These are phyloP conservation scores for Tolypocladium ophioglossoides DNA, from an alignment of 2,329 filamentous ascomycete genomes.

Conservation along the genomic window DNA sequence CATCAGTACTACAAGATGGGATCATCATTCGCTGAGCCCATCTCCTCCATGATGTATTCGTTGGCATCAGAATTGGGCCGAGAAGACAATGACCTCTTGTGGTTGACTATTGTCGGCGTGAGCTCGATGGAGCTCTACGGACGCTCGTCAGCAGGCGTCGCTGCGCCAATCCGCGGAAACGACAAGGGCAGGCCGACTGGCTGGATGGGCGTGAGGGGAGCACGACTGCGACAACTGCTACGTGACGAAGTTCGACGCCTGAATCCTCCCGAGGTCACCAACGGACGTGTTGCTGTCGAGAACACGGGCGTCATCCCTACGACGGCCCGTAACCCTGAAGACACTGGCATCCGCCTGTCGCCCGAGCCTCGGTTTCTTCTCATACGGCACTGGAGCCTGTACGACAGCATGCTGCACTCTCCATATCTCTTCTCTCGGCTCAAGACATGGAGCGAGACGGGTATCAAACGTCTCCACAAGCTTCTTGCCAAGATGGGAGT, in stretches of 20 bases:
- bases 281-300: conserved; percentile 52
- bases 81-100: conserved; percentile 92
- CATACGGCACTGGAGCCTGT: conserved; percentile 91
- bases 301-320: conserved; percentile 78
- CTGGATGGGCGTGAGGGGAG: conserved; percentile 74
- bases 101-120: conserved; percentile 89
- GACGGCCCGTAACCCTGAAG: conserved; percentile 77
- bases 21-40: conserved; percentile 86
- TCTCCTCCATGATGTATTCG: conserved; percentile 90
- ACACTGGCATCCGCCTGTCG: conserved; percentile 83
- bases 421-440: conserved; percentile 86
- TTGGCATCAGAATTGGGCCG: conserved; percentile 88
- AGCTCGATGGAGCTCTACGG: conserved; percentile 91
- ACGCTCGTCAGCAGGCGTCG: conserved; percentile 70
- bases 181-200: conserved; percentile 51
- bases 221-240: conserved; percentile 73
- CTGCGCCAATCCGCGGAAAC: conserved; percentile 44
- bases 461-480: conserved; percentile 82
- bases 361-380: conserved; percentile 90
- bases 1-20: conserved; percentile 79
- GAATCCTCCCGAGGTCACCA: conserved; percentile 65
- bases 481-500: conserved; percentile 97
- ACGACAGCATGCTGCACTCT: conserved; percentile 97
- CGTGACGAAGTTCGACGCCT: conserved; percentile 89
- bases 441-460: conserved; percentile 88